A percentile compares a stretch with the other conserved stretches of the same genome.
Conservation (phyloP, 805 yeast genomes). For the Yamadazyma takamatsuzukensis region DNA sequence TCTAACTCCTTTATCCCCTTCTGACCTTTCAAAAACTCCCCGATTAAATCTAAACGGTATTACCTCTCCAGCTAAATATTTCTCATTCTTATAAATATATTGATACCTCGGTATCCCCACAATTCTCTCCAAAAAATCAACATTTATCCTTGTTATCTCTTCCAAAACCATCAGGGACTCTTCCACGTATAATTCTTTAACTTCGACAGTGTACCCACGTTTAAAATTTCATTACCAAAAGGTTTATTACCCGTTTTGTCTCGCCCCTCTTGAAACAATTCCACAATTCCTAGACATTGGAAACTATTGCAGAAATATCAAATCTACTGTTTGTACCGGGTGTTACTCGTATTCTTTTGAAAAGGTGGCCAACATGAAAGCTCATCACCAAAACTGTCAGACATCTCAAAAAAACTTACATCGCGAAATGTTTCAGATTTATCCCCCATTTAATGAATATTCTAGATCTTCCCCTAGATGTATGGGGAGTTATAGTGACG, state of each 20-base stretch:
- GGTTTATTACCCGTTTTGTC: slow-evolving; percentile 15
- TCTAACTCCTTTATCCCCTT: no score
- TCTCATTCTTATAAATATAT: slow-evolving; percentile 24
- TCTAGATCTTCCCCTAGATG: slow-evolving; percentile 13
- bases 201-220: slow-evolving; percentile 2
- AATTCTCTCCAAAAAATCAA: slow-evolving; percentile 12
- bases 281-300: slow-evolving; percentile 25
- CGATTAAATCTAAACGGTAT: no score
- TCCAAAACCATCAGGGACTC: slow-evolving; percentile 3
- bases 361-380: no score
- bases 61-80: slow-evolving; percentile 21
- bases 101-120: slow-evolving; percentile 40
- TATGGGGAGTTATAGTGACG: slow-evolving; percentile 14
- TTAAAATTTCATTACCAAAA: slow-evolving; percentile 14
- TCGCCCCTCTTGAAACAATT: slow-evolving; percentile 22
- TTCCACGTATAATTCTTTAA: background rate
- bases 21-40: no score
- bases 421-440: no score
- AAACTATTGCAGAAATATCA: slow-evolving; percentile 24
- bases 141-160: background rate
- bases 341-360: slow-evolving; percentile 14
- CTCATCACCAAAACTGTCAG: background rate
- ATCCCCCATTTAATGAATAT: slow-evolving; percentile 6
- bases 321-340: slow-evolving; percentile 33
- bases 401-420: background rate